phyloP scores from a whole-genome alignment of 257 asterid species.

The Rehmannia glutinosa region DNA sequence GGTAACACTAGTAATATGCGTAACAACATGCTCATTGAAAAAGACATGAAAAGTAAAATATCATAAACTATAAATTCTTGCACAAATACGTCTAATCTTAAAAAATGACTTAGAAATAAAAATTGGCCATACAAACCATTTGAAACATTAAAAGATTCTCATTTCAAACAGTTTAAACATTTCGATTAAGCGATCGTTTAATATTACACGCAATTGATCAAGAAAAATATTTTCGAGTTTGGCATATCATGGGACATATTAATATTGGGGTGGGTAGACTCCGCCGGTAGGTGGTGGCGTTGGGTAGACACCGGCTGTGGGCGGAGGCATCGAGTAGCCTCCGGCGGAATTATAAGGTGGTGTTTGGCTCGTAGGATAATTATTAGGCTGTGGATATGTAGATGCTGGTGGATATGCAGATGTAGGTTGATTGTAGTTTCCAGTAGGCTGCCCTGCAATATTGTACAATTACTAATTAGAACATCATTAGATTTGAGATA shows the following conservation, averaged over 20 bases:
- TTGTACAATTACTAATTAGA: background rate
- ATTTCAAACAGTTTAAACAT: too few species aligned
- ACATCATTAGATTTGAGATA: too few species aligned
- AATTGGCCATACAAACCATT: background rate
- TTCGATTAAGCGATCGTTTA: too few species aligned
- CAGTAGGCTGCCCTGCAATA: conserved; percentile 26
- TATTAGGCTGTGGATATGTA: conserved; percentile 21
- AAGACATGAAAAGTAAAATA: too few species aligned
- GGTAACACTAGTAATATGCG: too few species aligned
- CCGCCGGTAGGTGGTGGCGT: conserved; percentile 14
- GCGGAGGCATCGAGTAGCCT: conserved; percentile 18
- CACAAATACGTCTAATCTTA: conserved; percentile 4
- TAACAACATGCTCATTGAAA: too few species aligned
- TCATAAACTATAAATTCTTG: background rate
- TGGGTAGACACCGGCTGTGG: conserved; percentile 19
- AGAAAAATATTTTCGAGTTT: too few species aligned
- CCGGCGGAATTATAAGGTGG: conserved; percentile 20
- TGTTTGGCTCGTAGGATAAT: conserved; percentile 27
- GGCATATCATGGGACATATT: too few species aligned
- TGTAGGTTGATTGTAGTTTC: conserved; percentile 28
- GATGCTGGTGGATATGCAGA: conserved; percentile 16
- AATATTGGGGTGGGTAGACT: conserved; percentile 31
- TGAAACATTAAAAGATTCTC: too few species aligned
- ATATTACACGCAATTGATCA: too few species aligned
- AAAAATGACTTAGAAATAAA: too few species aligned